Base-by-base conservation (phyloP, 148 eudicot genomes). In the Agrostemma githago region DNA sequence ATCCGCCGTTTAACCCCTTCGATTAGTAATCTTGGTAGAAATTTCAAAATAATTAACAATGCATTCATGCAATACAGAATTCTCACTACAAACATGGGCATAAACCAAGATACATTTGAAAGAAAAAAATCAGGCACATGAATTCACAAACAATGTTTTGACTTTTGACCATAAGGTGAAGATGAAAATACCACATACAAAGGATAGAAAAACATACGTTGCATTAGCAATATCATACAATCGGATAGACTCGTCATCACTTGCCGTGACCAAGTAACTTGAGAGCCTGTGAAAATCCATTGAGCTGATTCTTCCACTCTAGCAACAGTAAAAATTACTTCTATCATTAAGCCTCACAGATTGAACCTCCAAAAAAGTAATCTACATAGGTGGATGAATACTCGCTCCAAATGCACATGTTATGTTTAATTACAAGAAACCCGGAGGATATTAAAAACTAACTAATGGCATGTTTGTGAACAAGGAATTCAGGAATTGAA, bases 161-260 rank as follows among this genome's bases (percentile, higher is more conserved):
- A 42, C 11, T 1, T 37, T 14, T 4, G 0, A 42, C 11, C 53
- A 43, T 21, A 26, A 59, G 9, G 14, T 72, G 3, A 41, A 39
- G 51, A 73, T 17, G 16, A 41, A 51, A 37, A 9, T 34, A 66
- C 58, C 38, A 16, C 8, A 38, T 66, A 66, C 61, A 19, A 48
- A 72, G 73, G 79, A 68, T 11, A 2, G 74, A 77, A 77, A 81
- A 71, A 79, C 90, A 48, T 89, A 94, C 98, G 89, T 89, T 60
- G 97, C 99, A 81, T 79, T 95, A 72, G 91, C 88, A 14, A 92
- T 90, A 81, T 95, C 99, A 79, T 95, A 95, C 40, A 95, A 87
- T 6, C 99, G 96, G 69, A 95, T 95, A 12, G 99, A 95, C 78
- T 92, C 99, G 83, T 95, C 99, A 84, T 90, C 96, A 81, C 97